Evolutionary conservation across 169 alveolate genomes (phyloP), one percentile per base, ranked within the genome.

Genomic region (Plasmodium gonderi): DNA sequence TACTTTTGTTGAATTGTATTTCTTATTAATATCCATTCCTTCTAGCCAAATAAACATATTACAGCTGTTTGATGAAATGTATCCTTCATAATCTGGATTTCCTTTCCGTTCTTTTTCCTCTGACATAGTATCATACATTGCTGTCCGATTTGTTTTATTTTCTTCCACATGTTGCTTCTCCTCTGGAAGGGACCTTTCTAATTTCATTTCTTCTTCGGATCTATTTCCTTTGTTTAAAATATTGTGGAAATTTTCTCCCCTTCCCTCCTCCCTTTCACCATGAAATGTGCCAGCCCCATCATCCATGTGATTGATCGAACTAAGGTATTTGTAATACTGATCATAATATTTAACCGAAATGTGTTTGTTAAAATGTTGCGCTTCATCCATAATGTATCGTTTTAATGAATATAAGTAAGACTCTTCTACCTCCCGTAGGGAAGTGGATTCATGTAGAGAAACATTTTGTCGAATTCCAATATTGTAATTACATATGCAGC

Each of bases 11-110:
- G 92, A 65, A 8, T 49, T 33, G 29, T 72, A 42, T 14, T 26
- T 36, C 65, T 80, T 82, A 67, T 93, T 94, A 1, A 89, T 40
- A 65, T 93, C 96, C 26, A 31, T 33, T 20, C 92, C 96, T 20
- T 81, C 74, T 14, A 93, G 74, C 12, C 33, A 77, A 1, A 93
- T 49, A 12, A 65, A 33, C 12, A 93, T 14, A 12, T 85, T 77
- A 29, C 96, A 93, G 82, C 74, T 90, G 60, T 72, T 67, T 0
- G 96, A 93, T 26, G 54, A 33, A 6, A 93, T 45, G 36, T 79
- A 64, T 2, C 96, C 94, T 4, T 47, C 81, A 23, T 80, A 76
- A 36, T 91, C 45, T 23, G 26, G 65, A 23, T 0, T 2, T 60
- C 29, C 40, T 20, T 20, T 2, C 20, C 60, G 26, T 20, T n/a